These are phyloP conservation scores for Dalechampia spathulata DNA, from an alignment of 441 rosid species.

Conservation along the genomic window DNA sequence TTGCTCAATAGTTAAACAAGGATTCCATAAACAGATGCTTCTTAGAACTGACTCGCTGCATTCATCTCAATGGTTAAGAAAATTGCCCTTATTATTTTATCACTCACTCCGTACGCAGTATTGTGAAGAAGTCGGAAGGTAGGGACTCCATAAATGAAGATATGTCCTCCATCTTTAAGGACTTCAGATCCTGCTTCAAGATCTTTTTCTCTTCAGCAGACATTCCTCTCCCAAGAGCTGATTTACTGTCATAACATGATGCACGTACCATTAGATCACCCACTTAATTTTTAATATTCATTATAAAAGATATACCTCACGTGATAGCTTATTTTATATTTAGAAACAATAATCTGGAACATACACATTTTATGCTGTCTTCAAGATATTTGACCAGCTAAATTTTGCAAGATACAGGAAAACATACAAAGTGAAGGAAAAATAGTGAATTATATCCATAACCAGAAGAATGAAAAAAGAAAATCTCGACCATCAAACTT, in stretches of 20 bases:
- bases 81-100: neutral
- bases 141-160: conserved; percentile 87
- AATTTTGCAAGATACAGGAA: neutral
- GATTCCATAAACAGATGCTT: too few species aligned
- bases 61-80: neutral
- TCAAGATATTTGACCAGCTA: neutral
- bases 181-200: conserved; percentile 57
- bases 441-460: neutral
- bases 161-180: conserved; percentile 64
- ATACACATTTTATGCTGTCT: neutral
- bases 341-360: too few species aligned
- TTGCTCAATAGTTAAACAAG: too few species aligned
- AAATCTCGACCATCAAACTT: neutral
- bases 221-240: conserved; percentile 62
- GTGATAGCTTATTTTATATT: too few species aligned
- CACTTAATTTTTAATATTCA: neutral
- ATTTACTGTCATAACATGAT: conserved; percentile 44
- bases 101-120: conserved; percentile 67
- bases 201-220: conserved; percentile 52
- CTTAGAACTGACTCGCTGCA: too few species aligned
- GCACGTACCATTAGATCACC: conserved; percentile 1
- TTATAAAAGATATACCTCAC: too few species aligned
- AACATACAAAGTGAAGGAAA: neutral
- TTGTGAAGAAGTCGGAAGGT: conserved; percentile 62
- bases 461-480: neutral